These are phyloP conservation scores for Sarocladium oryzae DNA, from an alignment of 2,329 filamentous ascomycete genomes.

Conservation along the genomic window DNA sequence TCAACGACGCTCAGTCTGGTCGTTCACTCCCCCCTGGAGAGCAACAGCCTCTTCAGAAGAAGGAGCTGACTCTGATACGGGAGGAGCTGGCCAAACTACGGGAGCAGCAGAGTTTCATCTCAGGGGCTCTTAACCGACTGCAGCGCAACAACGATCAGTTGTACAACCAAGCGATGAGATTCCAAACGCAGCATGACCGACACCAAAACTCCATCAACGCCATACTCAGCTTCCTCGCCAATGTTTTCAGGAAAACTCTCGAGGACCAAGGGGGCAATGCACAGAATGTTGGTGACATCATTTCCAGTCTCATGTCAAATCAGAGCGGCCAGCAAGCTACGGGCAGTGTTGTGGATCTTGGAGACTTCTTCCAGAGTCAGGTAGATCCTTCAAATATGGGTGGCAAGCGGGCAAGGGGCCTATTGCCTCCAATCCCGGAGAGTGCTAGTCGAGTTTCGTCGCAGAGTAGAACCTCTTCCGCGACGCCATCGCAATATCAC, in stretches of 20 bases:
- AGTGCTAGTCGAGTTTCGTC: background rate
- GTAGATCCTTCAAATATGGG: conserved; percentile 34
- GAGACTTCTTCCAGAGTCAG: conserved; percentile 49
- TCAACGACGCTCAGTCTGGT: background rate
- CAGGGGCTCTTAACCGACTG: conserved; percentile 70
- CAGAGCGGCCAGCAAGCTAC: conserved; percentile 33
- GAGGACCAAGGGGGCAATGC: conserved; percentile 67
- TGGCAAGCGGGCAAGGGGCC: conserved; percentile 45
- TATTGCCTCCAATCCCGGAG: conserved; percentile 48
- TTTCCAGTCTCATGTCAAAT: conserved; percentile 65
- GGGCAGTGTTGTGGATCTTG: conserved; percentile 55
- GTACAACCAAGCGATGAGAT: conserved; percentile 79
- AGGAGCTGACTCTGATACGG: conserved; percentile 71
- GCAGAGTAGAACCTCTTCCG: conserved; percentile 22
- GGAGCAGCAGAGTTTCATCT: conserved; percentile 80
- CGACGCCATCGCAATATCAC: conserved; percentile 14
- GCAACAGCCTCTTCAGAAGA: conserved; percentile 49
- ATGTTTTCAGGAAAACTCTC: conserved; percentile 89
- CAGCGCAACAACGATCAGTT: conserved; percentile 82
- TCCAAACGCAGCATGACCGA: conserved; percentile 88
- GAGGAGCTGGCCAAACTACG: conserved; percentile 77
- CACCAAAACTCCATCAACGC: conserved; percentile 98
- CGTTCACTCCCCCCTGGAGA: conserved; percentile 32
- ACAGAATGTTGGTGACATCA: conserved; percentile 77
- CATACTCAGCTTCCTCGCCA: conserved; percentile 94